phyloP scores from a whole-genome alignment of 2,329 filamentous ascomycete species.

The Epichloe aotearoae region DNA sequence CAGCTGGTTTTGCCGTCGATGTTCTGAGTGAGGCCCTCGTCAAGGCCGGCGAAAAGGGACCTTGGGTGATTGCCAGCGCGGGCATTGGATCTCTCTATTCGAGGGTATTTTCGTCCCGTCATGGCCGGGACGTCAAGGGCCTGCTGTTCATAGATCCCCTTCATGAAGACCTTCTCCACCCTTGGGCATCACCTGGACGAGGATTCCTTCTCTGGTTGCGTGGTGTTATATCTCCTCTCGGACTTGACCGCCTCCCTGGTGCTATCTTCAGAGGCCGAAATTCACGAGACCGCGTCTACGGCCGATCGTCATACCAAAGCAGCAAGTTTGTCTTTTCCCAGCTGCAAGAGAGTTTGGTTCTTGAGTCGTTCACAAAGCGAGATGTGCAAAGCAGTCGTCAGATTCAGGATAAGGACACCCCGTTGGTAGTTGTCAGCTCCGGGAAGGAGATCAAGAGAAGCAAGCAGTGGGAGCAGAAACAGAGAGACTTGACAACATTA shows the following conservation, averaged over 20 bases:
- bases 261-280: constrained; percentile 72
- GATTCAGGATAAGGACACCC: constrained; percentile 65
- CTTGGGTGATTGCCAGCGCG: constrained; percentile 78
- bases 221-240: constrained; percentile 76
- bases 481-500: constrained; percentile 69
- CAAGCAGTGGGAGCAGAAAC: constrained; percentile 66
- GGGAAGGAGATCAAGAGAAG: constrained; percentile 56
- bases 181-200: constrained; percentile 50
- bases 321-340: constrained; percentile 82
- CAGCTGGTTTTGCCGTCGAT: constrained; percentile 84
- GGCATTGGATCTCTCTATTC: constrained; percentile 82
- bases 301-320: constrained; percentile 61
- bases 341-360: constrained; percentile 85
- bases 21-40: constrained; percentile 77
- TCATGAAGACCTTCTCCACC: constrained; percentile 71
- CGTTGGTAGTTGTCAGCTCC: constrained; percentile 71
- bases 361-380: constrained; percentile 67
- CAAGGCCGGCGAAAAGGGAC: constrained; percentile 66
- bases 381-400: constrained; percentile 67
- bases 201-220: constrained; percentile 81
- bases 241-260: constrained; percentile 65
- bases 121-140: constrained; percentile 60
- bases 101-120: constrained; percentile 78
- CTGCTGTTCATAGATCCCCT: constrained; percentile 77
- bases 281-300: constrained; percentile 74